Base-by-base conservation (phyloP, 441 rosid species). In the Cnidoscolus chayamansa region DNA sequence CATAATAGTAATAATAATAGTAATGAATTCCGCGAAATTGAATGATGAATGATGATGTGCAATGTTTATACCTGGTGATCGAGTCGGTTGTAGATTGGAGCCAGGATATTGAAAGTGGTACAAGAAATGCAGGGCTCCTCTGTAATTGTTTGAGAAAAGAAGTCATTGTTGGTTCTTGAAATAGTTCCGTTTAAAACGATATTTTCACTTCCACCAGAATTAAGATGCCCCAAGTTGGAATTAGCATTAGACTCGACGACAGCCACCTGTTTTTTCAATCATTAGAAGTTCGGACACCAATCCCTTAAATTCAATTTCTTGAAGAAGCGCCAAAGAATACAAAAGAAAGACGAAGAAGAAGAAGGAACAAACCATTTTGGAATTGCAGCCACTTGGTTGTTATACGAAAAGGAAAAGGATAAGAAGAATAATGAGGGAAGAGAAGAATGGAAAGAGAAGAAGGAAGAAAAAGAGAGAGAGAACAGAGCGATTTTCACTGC, bases 61-160 rank as follows among this genome's bases (percentile, higher is more conserved):
- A 4, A n/a, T 10, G 2, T 25, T 57, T 53, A 40, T 57, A 84
- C 97, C 87, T 84, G 80, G 10, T 79, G 83, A 74, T 89, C 97
- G 47, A 87, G 76, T 31, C 94, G 83, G 79, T 87, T 91, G 68
- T 89, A 91, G 70, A 89, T 89, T 32, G 97, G 97, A 74, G 97
- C 94, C 60, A 90, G 69, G 59, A 90, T 83, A 68, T 89, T 90
- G 80, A 90, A 87, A 76, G 97, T 91, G 7, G 94, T 91, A 68
- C 92, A 91, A 60, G 97, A 86, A 48, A 91, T 67, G 70, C 76
- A 80, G 49, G 85, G 84, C 19, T 84, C 90, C 1, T 63, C 76
- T 16, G 59, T 81, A 81, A 78, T 70, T 37, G 81, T 43, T 16
- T 63, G 78, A 68, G 80, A 67, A 48, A 70, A 20, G 47, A 47